Evolutionary conservation across 1,284 basidiomycete genomes (phyloP), one percentile per base, ranked within the genome.

Genomic region (Sporisorium graminicola): DNA sequence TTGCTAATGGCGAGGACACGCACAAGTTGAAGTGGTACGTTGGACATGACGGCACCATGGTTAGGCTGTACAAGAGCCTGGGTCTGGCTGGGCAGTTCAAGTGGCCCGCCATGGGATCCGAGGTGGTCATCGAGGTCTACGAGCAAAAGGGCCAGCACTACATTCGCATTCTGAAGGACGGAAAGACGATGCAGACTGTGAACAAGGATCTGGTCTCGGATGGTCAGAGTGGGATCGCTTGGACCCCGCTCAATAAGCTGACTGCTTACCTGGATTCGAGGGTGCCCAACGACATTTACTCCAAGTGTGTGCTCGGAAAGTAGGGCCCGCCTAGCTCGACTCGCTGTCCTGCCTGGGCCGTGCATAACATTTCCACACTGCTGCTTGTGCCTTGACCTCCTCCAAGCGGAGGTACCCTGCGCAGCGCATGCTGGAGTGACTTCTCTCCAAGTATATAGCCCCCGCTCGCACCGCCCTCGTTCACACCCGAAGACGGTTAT

Each of bases 1-100:
- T 79, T 18, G 43, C n/a, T 13, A 47, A 18, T n/a, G 66, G 64
- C 0, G 40, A 58, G 16, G 67, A 66, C 31, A 52, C 43, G 24
- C 33, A 58, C 51, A 79, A 79, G 59, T 43, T 75, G 35, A 77
- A 74, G 55, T 77, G 54, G 33, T 79, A 69, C 55, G 59, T 80
- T 22, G 78, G 78, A 24, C 78, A 80, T 59, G 78, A 80, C 42
- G 78, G 78, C 3, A 80, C 77, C 35, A 80, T 80, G 78, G 78
- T 80, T 0, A n/a, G 78, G 2, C 65, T 80, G 4, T 70, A 79
- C 65, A 78, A 79, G 66, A 55, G 55, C 1, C 24, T 80, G 13
- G 76, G 72, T 8, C 53, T 76, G 35, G 58, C 57, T 7, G 75
- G 64, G 5, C 31, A 40, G 18, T 73, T 79, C 55, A 35, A 64